These are phyloP conservation scores for Amesomyces nigricolor DNA, from an alignment of 2,329 filamentous ascomycete genomes.

Conservation along the genomic window DNA sequence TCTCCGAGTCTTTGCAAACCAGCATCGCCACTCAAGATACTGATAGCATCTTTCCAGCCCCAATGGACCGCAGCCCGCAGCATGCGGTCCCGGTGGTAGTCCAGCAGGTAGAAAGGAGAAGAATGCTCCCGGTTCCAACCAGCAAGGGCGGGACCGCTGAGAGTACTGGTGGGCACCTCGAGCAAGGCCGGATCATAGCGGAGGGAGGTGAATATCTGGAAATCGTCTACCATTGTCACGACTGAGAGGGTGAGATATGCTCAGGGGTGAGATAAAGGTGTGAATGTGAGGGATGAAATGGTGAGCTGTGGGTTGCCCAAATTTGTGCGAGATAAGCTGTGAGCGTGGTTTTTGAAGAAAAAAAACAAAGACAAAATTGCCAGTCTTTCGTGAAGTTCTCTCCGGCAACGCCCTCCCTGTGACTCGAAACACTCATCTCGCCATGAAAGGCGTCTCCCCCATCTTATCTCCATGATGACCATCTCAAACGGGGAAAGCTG, in stretches of 20 bases:
- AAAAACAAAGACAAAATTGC: too few relatives aligned
- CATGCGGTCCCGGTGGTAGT: conserved; percentile 72
- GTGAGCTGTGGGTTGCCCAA: too few relatives aligned
- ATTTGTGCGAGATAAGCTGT: too few relatives aligned
- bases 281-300: too few relatives aligned
- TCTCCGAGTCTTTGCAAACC: conserved; percentile 42
- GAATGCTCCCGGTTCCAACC: conserved; percentile 48
- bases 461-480: too few relatives aligned
- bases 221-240: conserved; percentile 32
- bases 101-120: conserved; percentile 72
- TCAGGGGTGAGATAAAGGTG: neutral
- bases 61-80: conserved; percentile 56
- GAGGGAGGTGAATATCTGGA: conserved; percentile 64
- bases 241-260: too few relatives aligned
- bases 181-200: conserved; percentile 61
- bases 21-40: conserved; percentile 39
- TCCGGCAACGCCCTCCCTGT: too few relatives aligned
- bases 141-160: conserved; percentile 30
- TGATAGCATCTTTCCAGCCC: conserved; percentile 45
- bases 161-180: conserved; percentile 34
- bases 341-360: too few relatives aligned
- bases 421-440: too few relatives aligned
- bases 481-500: neutral
- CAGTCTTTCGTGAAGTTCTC: too few relatives aligned
- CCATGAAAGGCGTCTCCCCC: too few relatives aligned